Base-by-base conservation (phyloP, 2,329 filamentous ascomycete species). In the Amauroascus niger region DNA sequence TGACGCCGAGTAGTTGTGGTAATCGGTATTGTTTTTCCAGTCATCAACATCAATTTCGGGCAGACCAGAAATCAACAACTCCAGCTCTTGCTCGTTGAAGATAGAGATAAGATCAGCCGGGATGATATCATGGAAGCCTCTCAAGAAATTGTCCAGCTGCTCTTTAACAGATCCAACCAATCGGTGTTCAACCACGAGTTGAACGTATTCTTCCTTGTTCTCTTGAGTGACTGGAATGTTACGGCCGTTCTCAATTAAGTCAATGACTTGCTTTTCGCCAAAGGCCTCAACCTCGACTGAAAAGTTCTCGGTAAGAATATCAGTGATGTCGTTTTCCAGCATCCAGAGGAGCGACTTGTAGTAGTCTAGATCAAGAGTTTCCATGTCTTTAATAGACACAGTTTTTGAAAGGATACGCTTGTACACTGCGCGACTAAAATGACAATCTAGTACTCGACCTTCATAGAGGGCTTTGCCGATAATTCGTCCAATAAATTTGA, bases 301-400 rank as follows among this genome's bases (percentile, higher is more conserved):
- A 68, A 98, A 97, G 1, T 88, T 95, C 72, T 98, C 91, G 2
- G 88, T 93, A 63, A 97, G 93, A 64, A 97, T 89, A 65, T 97
- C 93, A 3, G 90, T 95, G 62, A 98, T 98, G 66, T 98, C 91
- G 64, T 98, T 97, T 67, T 95, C 88, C 55, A 97, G 78, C 83
- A 98, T 97, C 94, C 94, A 98, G 57, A 93, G 82, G 20, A 98
- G 79, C 13, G 91, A 97, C 71, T 97, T 98, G 81, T 97, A 96
- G 74, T 98, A 98, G 64, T 98, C 91, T 2, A 95, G 84, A 68
- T 98, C 93, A 57, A 98, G 86, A 20, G 90, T 96, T 71, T 98
- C 93, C 89, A 98, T 97, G 65, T 98, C 93, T 75, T 98, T 98
- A 70, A 98, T 86, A 7, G 90, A 96, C 39, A 97, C 91, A 2